Conservation (phyloP, 257 asterid genomes). For the Galeopsis tetrahit region DNA sequence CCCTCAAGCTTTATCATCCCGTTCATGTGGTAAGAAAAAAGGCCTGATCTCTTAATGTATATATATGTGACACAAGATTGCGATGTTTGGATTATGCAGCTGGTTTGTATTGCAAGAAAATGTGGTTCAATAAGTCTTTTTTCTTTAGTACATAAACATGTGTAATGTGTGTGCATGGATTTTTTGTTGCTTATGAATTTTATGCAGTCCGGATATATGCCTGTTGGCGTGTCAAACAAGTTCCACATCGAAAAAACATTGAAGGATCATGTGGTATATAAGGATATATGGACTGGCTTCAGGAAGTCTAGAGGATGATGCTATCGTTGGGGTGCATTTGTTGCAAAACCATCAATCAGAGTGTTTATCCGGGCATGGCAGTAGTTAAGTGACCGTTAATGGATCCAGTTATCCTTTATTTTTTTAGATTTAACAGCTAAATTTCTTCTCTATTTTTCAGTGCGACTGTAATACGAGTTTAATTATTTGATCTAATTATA, state of each 20-base stretch:
- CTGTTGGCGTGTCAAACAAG: too few relatives aligned
- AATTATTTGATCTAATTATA: background rate
- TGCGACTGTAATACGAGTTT: background rate
- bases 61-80: background rate
- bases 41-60: too few relatives aligned
- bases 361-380: constrained; percentile 58
- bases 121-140: constrained; percentile 66
- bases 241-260: too few relatives aligned
- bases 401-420: constrained; percentile 7
- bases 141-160: constrained; percentile 2
- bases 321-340: constrained; percentile 68
- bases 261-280: too few relatives aligned
- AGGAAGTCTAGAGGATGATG: constrained; percentile 48
- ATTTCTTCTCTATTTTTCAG: constrained; percentile 2
- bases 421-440: constrained; percentile 11
- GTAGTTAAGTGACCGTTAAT: background rate
- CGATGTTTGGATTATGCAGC: constrained; percentile 51
- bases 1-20: too few relatives aligned
- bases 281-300: constrained; percentile 42
- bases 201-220: background rate
- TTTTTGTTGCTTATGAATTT: constrained; percentile 8
- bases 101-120: constrained; percentile 80
- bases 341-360: constrained; percentile 53
- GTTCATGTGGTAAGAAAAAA: too few relatives aligned
- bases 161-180: background rate